Conservation (phyloP, 1,139 yeast species). For the Suhomyces anneliseae region DNA sequence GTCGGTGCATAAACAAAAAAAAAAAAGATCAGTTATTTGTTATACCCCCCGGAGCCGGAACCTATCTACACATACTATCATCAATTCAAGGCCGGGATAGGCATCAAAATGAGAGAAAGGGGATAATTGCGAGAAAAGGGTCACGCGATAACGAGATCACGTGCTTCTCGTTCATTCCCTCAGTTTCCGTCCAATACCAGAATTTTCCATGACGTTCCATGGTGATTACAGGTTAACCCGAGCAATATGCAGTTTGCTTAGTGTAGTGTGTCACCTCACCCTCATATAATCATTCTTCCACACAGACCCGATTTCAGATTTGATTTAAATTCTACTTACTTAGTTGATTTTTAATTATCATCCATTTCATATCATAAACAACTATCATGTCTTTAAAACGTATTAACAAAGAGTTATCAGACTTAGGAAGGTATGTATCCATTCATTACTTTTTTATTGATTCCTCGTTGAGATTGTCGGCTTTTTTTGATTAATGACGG, state of each 20-base stretch:
- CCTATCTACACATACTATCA: too few species aligned
- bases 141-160: background rate
- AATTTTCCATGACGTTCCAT: constrained; percentile 12
- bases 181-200: background rate
- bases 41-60: too few species aligned
- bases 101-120: too few species aligned
- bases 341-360: constrained; percentile 5
- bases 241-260: constrained; percentile 8
- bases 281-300: constrained; percentile 8
- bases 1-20: too few species aligned
- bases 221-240: constrained; percentile 7
- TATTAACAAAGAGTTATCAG: constrained; percentile 92
- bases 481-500: background rate
- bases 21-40: too few species aligned
- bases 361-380: constrained; percentile 5
- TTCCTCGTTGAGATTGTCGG: background rate
- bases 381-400: constrained; percentile 80
- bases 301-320: constrained; percentile 4
- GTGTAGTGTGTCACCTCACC: constrained; percentile 12
- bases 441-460: too few species aligned
- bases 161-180: background rate
- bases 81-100: too few species aligned
- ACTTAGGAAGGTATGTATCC: constrained; percentile 81
- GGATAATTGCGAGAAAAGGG: background rate
- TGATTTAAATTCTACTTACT: constrained; percentile 4